phyloP scores from a whole-genome alignment of 1,139 yeast species.

The Diutina neorugosa region DNA sequence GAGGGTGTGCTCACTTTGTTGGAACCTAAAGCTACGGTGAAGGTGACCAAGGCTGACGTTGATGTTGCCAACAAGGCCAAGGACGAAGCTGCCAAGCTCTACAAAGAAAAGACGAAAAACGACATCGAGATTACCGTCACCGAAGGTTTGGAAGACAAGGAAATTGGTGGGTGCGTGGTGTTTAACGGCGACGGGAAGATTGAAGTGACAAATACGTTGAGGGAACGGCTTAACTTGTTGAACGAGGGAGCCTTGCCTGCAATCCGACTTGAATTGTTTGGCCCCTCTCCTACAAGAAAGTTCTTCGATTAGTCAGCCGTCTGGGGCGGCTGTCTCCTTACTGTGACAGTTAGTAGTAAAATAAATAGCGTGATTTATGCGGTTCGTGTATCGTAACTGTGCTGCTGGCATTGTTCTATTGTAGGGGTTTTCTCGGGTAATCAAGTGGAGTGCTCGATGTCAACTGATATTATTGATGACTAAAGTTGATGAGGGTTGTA shows the following conservation, averaged over 20 bases:
- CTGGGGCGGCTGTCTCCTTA: not conserved
- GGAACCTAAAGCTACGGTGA: slow-evolving; percentile 54
- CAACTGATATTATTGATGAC: not conserved
- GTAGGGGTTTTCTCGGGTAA: not conserved
- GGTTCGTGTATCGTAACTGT: not conserved
- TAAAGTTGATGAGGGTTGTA: no score
- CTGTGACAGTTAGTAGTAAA: not conserved
- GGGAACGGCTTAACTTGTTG: slow-evolving; percentile 79
- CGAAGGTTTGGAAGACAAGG: slow-evolving; percentile 46
- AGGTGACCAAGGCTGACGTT: slow-evolving; percentile 61
- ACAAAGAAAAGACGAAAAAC: slow-evolving; percentile 44
- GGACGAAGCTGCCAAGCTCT: slow-evolving; percentile 50
- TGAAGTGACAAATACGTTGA: slow-evolving; percentile 83
- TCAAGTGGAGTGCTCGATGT: not conserved
- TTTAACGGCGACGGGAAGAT: slow-evolving; percentile 68
- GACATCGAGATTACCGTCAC: slow-evolving; percentile 41
- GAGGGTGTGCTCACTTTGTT: slow-evolving; percentile 71
- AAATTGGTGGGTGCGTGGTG: slow-evolving; percentile 79
- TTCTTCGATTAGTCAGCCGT: slow-evolving; percentile 54
- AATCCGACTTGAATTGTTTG: slow-evolving; percentile 81
- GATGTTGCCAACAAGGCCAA: slow-evolving; percentile 51
- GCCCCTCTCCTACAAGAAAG: slow-evolving; percentile 77
- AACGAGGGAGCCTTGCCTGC: slow-evolving; percentile 86
- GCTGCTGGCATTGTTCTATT: not conserved
- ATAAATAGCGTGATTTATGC: not conserved